Percentiles rank a stretch among this genome's conserved stretches.
phyloP scores from a whole-genome alignment of 2,329 filamentous ascomycete genomes.

The Hymenoscyphus linearis region DNA sequence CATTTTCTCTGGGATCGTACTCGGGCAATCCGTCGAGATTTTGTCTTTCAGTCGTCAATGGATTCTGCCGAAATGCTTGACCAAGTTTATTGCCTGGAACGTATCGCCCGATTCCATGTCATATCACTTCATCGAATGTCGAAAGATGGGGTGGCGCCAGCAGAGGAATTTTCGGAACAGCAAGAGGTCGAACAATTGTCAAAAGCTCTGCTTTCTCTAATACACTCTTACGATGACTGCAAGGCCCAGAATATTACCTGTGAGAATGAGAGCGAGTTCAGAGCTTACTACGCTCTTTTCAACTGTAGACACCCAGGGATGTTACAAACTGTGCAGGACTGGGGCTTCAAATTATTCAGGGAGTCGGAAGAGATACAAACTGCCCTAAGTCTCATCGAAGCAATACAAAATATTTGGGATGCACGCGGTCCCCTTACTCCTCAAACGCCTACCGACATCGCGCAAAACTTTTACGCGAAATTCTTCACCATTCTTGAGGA shows the following conservation, averaged over 20 bases:
- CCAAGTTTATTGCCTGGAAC: slow-evolving; percentile 60
- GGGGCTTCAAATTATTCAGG: slow-evolving; percentile 52
- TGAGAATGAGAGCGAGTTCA: slow-evolving; percentile 60
- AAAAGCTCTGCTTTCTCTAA: slow-evolving; percentile 59
- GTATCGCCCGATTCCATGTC: slow-evolving; percentile 62
- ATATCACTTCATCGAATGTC: slow-evolving; percentile 59
- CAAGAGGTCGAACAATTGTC: slow-evolving; percentile 64
- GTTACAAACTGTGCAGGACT: slow-evolving; percentile 48
- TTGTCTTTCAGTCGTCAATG: slow-evolving; percentile 62
- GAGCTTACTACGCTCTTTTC: slow-evolving; percentile 59
- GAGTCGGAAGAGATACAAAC: slow-evolving; percentile 55
- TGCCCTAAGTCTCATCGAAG: slow-evolving; percentile 54
- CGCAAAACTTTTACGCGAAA: slow-evolving; percentile 45
- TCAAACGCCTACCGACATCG: slow-evolving; percentile 32
- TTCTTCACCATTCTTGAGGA: slow-evolving; percentile 58
- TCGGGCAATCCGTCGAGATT: slow-evolving; percentile 61
- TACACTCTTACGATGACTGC: slow-evolving; percentile 63
- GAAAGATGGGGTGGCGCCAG: slow-evolving; percentile 44
- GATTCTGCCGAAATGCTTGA: slow-evolving; percentile 47
- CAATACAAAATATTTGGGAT: slow-evolving; percentile 53
- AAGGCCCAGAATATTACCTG: slow-evolving; percentile 52
- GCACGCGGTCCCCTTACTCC: slow-evolving; percentile 53
- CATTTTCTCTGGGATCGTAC: slow-evolving; percentile 66
- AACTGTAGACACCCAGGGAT: slow-evolving; percentile 55
- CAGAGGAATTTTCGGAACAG: slow-evolving; percentile 59